Evolutionary conservation across 2,329 filamentous ascomycete species (phyloP), one percentile per base, ranked within the genome.

Genomic region (Parastagonospora avenae): DNA sequence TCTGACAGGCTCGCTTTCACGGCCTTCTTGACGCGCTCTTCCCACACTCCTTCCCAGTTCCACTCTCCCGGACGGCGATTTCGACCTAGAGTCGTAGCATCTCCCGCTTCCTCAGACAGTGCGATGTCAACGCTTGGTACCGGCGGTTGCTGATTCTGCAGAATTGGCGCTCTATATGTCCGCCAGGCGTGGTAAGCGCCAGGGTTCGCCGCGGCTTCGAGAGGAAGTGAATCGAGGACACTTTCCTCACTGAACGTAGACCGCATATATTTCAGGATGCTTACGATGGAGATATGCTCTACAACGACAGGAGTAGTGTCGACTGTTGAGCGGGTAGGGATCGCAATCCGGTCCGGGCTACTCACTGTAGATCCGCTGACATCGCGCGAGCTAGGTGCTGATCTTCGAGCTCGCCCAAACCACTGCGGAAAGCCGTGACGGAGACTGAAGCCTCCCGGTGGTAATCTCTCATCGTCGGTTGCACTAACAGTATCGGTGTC

Each of bases 11-110:
- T 96, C 8, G 83, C 81, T 43, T 87, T 83, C 37, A 97, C 84
- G 14, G 89, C 89, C 71, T 88, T 90, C 73, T 85, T 87, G 1
- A 96, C 92, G 47, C 93, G 83, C 58, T 92, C 88, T 70, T 95
- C 90, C 93, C 93, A 99, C 0, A 97, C 93, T 0, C 93, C 92
- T 66, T 96, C 91, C 93, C 93, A 97, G 68, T 96, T 96, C 93
- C 93, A 97, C 64, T 96, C 89, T 6, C 89, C 90, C 0, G 91
- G 91, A 42, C 82, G 80, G 53, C 86, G 77, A 52, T 75, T 83
- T 77, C 77, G 74, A 64, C 74, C 82, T 63, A 63, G 72, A 8
- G 68, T 44, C 16, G 58, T 52, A n/a, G 44, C 50, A 4, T 67
- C 62, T 15, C 54, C 49, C 14, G 54, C 37, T 35, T 54, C 55